phyloP scores from a whole-genome alignment of 2,329 filamentous ascomycete genomes.

The Microdochium nivale region DNA sequence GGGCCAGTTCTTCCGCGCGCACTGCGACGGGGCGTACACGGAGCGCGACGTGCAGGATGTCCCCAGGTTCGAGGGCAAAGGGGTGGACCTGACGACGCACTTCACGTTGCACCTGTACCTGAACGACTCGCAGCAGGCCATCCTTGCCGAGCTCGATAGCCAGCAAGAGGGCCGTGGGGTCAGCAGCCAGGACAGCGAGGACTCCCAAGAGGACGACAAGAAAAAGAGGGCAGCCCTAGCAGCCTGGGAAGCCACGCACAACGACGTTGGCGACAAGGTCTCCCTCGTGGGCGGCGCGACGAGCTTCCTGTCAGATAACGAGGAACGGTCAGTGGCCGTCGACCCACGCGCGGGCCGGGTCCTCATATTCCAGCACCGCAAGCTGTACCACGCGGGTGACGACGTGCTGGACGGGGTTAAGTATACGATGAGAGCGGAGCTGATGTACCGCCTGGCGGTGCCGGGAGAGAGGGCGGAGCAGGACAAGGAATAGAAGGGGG shows the following conservation, averaged over 20 bases:
- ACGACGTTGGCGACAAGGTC: conserved; percentile 2
- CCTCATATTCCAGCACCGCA: conserved; percentile 48
- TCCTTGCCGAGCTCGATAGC: conserved; percentile 12
- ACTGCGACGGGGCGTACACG: conserved; percentile 58
- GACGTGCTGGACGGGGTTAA: conserved; percentile 41
- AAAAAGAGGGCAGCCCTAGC: background rate
- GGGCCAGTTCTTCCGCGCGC: conserved; percentile 67
- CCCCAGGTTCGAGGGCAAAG: background rate
- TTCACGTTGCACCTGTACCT: conserved; percentile 50
- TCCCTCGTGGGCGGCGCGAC: conserved; percentile 46
- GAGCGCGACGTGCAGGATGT: conserved; percentile 20
- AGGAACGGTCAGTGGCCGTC: conserved; percentile 37
- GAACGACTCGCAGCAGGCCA: conserved; percentile 36
- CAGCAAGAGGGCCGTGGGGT: background rate
- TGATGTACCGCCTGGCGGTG: conserved; percentile 30
- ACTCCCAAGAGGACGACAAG: conserved; percentile 1
- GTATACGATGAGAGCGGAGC: conserved; percentile 47
- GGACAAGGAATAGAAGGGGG: too few species aligned
- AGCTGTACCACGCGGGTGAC: conserved; percentile 44
- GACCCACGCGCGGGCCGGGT: conserved; percentile 49
- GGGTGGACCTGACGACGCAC: conserved; percentile 36
- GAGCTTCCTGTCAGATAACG: conserved; percentile 37
- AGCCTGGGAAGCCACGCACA: background rate
- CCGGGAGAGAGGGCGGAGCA: background rate
- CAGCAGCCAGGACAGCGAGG: background rate